Evolutionary conservation across 2,329 filamentous ascomycete species (phyloP), one percentile per base, ranked within the genome.

Genomic region (Alternaria sp.): DNA sequence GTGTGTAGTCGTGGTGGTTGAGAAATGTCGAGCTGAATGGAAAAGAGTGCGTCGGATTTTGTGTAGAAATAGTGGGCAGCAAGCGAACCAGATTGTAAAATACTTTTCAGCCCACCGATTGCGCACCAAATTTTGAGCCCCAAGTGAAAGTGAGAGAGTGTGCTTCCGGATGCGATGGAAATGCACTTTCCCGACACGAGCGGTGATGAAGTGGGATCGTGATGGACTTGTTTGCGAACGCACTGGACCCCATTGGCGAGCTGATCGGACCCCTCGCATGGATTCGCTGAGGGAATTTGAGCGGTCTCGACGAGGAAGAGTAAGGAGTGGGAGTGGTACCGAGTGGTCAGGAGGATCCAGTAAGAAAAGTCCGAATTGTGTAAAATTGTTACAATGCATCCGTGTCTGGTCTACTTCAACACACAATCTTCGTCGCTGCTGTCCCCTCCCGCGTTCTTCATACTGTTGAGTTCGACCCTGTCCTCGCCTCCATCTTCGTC

Each of bases 371-470:
- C 41, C 28, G 1, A 39, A 56, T 52, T n/a, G 42, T 46, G 51
- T 48, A 34, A 23, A 14, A 23, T 36, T 31, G 29, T 23, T 14
- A n/a, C 44, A 36, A 48, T 8, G 44, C 36, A 41, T 41, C 17
- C 14, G 31, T 26, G 34, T 39, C 34, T 26, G 21, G 33, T 26
- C 63, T 72, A 75, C 33, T 70, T 74, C 61, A 75, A 53, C 10
- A 73, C 68, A 3, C 56, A 72, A 58, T 75, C 72, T 23, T 73
- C 74, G 56, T 77, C 73, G 24, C 65, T 70, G 41, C 63, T 69
- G 3, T 68, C 60, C 1, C 51, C 55, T 46, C 62, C 63, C 5
- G 49, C 57, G 28, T 63, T 61, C 46, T 66, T 69, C 5, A 77
- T 71, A 26, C 63, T 75, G 28, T 61, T 58, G 53, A 77, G 53